Conservation (phyloP, 768 basidiomycete genomes). For the Naganishia vaughanmartiniae region DNA sequence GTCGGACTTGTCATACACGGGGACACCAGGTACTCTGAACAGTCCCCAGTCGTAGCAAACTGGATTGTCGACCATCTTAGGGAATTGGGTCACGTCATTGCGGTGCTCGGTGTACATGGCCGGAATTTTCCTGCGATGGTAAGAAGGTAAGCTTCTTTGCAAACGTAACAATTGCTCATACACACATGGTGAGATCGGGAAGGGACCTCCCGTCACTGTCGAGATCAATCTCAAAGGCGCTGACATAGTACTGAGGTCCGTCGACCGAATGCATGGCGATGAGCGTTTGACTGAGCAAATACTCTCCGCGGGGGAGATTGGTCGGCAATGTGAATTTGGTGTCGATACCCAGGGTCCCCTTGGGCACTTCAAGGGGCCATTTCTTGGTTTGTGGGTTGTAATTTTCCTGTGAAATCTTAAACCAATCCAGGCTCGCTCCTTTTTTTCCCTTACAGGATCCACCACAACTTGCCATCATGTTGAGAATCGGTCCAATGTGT, state of each 20-base stretch:
- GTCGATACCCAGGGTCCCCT: neutral
- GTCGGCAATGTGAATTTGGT: neutral
- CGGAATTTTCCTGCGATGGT: neutral
- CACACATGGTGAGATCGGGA: too few species aligned
- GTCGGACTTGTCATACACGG: constrained; percentile 2
- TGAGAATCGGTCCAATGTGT: neutral
- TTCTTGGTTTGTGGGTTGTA: neutral
- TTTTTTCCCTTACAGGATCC: constrained; percentile 7
- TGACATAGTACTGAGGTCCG: constrained; percentile 2
- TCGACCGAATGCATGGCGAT: neutral
- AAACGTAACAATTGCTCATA: too few species aligned
- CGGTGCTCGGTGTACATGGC: neutral
- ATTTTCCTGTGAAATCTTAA: constrained; percentile 16
- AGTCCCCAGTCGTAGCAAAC: neutral
- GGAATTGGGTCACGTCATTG: neutral
- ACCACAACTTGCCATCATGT: constrained; percentile 23
- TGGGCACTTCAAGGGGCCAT: neutral
- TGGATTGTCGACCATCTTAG: neutral
- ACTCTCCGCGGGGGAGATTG: neutral
- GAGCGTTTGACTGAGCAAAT: constrained; percentile 8
- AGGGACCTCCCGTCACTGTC: neutral
- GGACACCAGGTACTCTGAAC: constrained; percentile 12
- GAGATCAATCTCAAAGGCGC: constrained; percentile 1
- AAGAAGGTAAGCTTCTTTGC: neutral
- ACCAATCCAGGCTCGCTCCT: constrained; percentile 23